phyloP scores from a whole-genome alignment of 768 basidiomycete genomes.

The Collybiopsis luxurians region DNA sequence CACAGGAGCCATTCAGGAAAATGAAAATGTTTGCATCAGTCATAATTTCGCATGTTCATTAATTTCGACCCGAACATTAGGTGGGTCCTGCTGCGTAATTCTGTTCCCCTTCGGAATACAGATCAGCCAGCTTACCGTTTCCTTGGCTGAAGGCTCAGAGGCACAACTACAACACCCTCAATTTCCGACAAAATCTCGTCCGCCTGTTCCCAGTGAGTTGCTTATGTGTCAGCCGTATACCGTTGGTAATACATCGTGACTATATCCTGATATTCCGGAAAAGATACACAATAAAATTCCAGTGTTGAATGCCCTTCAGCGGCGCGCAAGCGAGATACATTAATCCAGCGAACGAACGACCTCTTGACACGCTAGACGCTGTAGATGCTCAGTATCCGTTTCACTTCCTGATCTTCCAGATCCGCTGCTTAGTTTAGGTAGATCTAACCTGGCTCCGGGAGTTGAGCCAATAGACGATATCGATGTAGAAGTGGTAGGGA shows the following conservation, averaged over 20 bases:
- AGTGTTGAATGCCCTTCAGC: neutral
- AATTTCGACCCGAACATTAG: too few relatives aligned
- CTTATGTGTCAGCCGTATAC: neutral
- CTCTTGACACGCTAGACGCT: neutral
- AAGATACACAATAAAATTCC: neutral
- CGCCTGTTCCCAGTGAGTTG: neutral
- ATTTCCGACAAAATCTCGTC: neutral
- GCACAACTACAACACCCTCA: neutral
- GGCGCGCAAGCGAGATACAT: too few relatives aligned
- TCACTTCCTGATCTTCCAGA: too few relatives aligned
- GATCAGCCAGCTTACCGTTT: too few relatives aligned
- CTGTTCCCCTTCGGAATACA: too few relatives aligned
- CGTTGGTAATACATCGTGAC: neutral
- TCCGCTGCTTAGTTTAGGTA: neutral
- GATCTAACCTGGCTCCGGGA: neutral
- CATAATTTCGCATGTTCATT: too few relatives aligned
- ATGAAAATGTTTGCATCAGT: too few relatives aligned
- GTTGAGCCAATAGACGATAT: neutral
- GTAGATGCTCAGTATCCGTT: constrained; percentile 2
- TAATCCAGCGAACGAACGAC: too few relatives aligned
- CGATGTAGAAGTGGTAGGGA: constrained; percentile 1
- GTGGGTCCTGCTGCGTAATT: too few relatives aligned
- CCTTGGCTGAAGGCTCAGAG: too few relatives aligned
- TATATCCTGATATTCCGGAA: neutral
- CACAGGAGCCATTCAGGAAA: too few relatives aligned